A percentile compares a stretch with the other conserved stretches of the same genome.
Evolutionary conservation across 2,329 filamentous ascomycete genomes (phyloP).

Genomic region (Elsinoe fawcettii): DNA sequence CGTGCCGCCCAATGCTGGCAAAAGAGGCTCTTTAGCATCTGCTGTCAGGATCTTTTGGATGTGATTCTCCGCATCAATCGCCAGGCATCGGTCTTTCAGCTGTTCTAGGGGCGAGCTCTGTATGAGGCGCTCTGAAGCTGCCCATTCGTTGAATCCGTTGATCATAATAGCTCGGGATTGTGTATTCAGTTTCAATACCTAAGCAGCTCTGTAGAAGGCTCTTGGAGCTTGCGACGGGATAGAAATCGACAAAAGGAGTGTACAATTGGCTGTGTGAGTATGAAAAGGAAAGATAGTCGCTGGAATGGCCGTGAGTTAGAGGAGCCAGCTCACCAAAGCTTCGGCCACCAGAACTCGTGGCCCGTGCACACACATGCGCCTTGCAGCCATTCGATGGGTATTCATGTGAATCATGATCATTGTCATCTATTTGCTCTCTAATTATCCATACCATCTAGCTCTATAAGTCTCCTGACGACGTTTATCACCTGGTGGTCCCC

Average conservation of each 20-base stretch:
- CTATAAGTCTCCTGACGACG: conserved; percentile 71
- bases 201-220: no score
- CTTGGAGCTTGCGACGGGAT: no score
- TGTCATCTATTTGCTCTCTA: conserved; percentile 16
- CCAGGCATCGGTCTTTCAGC: conserved; percentile 67
- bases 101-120: conserved; percentile 58
- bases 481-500: conserved; percentile 59
- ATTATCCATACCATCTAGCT: conserved; percentile 62
- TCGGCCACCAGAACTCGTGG: background rate
- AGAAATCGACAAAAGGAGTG: no score
- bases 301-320: background rate
- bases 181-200: background rate
- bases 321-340: background rate
- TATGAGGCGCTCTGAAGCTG: conserved; percentile 38
- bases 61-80: conserved; percentile 85
- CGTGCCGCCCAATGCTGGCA: conserved; percentile 81
- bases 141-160: conserved; percentile 50
- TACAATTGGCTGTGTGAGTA: background rate
- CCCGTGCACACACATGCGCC: background rate
- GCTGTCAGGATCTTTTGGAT: conserved; percentile 69
- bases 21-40: conserved; percentile 71
- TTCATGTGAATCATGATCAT: background rate
- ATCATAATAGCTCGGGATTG: conserved; percentile 28
- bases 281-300: background rate
- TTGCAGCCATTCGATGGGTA: background rate